Percentiles rank a stretch among this genome's conserved stretches.
phyloP scores from a whole-genome alignment of 192 early-diverging fungal species.

The Allomyces macrogynus region DNA sequence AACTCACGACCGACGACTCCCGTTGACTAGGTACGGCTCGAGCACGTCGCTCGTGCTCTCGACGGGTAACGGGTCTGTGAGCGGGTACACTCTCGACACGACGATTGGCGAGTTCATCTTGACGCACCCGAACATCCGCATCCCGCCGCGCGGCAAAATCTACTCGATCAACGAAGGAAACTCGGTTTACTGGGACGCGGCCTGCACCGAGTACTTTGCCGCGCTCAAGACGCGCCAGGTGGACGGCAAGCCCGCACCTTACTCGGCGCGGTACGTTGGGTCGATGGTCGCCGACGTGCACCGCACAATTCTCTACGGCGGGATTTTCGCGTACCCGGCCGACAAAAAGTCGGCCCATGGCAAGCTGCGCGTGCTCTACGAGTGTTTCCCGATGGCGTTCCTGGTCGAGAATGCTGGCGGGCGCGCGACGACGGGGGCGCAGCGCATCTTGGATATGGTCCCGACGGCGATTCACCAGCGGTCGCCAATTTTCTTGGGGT shows the following conservation, averaged over 20 bases:
- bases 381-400: conserved; percentile 97
- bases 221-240: conserved; percentile 56
- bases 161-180: conserved; percentile 98
- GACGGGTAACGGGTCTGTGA: conserved; percentile 52
- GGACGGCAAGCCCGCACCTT: conserved; percentile 26
- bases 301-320: conserved; percentile 76
- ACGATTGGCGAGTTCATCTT: conserved; percentile 94
- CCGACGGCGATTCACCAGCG: conserved; percentile 78
- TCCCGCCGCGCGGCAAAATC: conserved; percentile 71
- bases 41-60: conserved; percentile 30
- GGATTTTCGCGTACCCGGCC: conserved; percentile 50
- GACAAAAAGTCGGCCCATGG: conserved; percentile 47
- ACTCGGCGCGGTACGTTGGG: conserved; percentile 88
- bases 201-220: conserved; percentile 74
- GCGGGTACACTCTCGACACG: conserved; percentile 93
- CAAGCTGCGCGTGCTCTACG: conserved; percentile 91
- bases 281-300: conserved; percentile 98
- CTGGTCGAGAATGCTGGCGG: conserved; percentile 92
- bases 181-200: conserved; percentile 68
- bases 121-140: conserved; percentile 73
- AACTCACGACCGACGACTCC: too few species aligned
- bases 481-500: conserved; percentile 78
- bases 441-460: conserved; percentile 64
- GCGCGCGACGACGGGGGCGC: conserved; percentile 60
- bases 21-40: background rate